A percentile compares a stretch with the other conserved stretches of the same genome.
These are phyloP conservation scores for Gelatoporia subvermispora DNA, from an alignment of 768 basidiomycete species.

Conservation along the genomic window DNA sequence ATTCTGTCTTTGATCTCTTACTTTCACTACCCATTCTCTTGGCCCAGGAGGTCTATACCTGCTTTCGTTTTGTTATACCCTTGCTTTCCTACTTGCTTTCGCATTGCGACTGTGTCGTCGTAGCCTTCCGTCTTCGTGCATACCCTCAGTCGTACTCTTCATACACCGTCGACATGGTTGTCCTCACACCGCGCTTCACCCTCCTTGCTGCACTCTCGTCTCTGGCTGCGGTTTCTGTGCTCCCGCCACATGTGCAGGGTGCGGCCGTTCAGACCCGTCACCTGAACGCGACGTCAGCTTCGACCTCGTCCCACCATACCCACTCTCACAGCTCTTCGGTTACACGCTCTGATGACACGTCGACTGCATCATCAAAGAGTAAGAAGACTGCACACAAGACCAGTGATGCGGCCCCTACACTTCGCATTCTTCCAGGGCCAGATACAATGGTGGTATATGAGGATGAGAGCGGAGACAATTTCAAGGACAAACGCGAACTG, in stretches of 20 bases:
- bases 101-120: slow-evolving; percentile 18
- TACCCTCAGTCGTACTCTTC: slow-evolving; percentile 18
- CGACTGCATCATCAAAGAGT: neutral
- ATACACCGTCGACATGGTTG: slow-evolving; percentile 39
- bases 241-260: slow-evolving; percentile 33
- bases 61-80: slow-evolving; percentile 21
- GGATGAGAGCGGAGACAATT: no score
- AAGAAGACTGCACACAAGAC: neutral
- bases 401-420: neutral
- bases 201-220: slow-evolving; percentile 41
- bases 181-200: slow-evolving; percentile 43
- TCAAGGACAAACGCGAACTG: no score
- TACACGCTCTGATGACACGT: neutral
- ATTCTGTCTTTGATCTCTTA: slow-evolving; percentile 30
- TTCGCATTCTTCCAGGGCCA: neutral
- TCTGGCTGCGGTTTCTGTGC: slow-evolving; percentile 37
- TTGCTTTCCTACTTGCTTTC: slow-evolving; percentile 14
- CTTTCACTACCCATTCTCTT: slow-evolving; percentile 28
- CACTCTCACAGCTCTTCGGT: neutral
- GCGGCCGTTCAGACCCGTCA: slow-evolving; percentile 27
- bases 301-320: slow-evolving; percentile 7
- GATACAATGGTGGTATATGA: no score
- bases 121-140: slow-evolving; percentile 18
- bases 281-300: neutral
- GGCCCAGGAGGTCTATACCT: slow-evolving; percentile 54